Percentiles rank a stretch among this genome's conserved stretches.
Conservation (phyloP, 768 basidiomycete genomes). For the Amanita brunnescens region DNA sequence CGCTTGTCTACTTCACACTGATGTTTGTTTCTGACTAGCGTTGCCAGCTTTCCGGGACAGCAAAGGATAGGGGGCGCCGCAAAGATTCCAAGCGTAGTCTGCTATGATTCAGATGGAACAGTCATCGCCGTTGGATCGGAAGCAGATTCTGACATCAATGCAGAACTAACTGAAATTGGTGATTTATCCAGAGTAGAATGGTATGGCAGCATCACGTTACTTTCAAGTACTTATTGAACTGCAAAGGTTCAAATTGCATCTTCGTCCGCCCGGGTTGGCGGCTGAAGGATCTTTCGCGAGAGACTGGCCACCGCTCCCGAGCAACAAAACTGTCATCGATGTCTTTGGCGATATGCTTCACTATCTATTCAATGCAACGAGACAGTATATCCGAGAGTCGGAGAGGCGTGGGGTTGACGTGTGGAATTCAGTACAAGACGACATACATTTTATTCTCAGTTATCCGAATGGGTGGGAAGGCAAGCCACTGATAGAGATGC, state of each 20-base stretch:
- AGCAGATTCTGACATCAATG: neutral
- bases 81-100: conserved; percentile 5
- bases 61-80: neutral
- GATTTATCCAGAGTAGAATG: neutral
- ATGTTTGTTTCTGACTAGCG: no score
- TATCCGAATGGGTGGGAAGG: conserved; percentile 56
- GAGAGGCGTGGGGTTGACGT: conserved; percentile 18
- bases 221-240: no score
- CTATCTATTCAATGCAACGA: conserved; percentile 32
- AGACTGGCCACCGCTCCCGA: conserved; percentile 29
- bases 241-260: conserved; percentile 6
- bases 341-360: conserved; percentile 39
- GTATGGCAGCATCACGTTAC: no score
- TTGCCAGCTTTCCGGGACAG: conserved; percentile 1
- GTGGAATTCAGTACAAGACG: conserved; percentile 30
- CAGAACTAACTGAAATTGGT: neutral
- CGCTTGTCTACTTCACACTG: no score
- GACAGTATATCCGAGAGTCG: conserved; percentile 30
- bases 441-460: conserved; percentile 38
- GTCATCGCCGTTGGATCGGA: conserved; percentile 4
- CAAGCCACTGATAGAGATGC: conserved; percentile 39
- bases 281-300: neutral
- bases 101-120: conserved; percentile 2
- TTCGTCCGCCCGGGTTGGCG: neutral
- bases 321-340: conserved; percentile 30